Base-by-base conservation (phyloP, 2,329 filamentous ascomycete genomes). In the Emericellopsis atlantica region DNA sequence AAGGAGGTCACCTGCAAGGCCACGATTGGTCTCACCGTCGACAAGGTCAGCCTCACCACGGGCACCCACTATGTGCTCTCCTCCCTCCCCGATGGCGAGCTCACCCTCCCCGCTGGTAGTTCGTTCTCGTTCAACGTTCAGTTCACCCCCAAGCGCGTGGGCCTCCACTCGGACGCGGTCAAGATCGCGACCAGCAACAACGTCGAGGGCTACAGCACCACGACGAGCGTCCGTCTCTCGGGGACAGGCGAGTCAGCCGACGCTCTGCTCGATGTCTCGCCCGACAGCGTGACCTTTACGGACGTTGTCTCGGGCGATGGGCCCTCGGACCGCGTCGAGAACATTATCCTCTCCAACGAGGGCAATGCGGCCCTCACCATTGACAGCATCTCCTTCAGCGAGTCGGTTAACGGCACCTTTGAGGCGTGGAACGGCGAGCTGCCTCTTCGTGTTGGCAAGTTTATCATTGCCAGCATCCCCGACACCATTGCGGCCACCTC, bases 381-480 rank as follows among this genome's bases (percentile, higher is more conserved):
- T 4, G 51, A 53, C 0, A 53, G 57, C 12, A 60, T 76, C 14
- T 47, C 58, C 22, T 71, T 66, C 49, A 72, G 70, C 0, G 55
- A 49, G 5, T 63, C 62, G 8, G 57, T 68, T 3, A 58, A 52
- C 2, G 72, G 71, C 0, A 70, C 71, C 0, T 72, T 61, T 41
- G 47, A 61, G 5, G 50, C 54, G 0, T 64, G 62, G 44, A 57
- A 54, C 15, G 55, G 55, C 0, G 57, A 56, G 2, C 50, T 57
- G 4, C 54, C 59, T 7, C 53, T 64, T 2, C 53, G 54, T 4
- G 60, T 68, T 2, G 70, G 70, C 0, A 55, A 65, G 12, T 78
- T 76, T 44, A 66, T 58, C 0, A 58, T 79, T 41, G 51, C 51
- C 14, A 59, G 64, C 4, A 54, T 78, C 1, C 74, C 72, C 0